Percentiles rank a stretch among this genome's conserved stretches.
These are phyloP conservation scores for Gaillardinia entomophila DNA, from an alignment of 805 yeast species.

Conservation along the genomic window DNA sequence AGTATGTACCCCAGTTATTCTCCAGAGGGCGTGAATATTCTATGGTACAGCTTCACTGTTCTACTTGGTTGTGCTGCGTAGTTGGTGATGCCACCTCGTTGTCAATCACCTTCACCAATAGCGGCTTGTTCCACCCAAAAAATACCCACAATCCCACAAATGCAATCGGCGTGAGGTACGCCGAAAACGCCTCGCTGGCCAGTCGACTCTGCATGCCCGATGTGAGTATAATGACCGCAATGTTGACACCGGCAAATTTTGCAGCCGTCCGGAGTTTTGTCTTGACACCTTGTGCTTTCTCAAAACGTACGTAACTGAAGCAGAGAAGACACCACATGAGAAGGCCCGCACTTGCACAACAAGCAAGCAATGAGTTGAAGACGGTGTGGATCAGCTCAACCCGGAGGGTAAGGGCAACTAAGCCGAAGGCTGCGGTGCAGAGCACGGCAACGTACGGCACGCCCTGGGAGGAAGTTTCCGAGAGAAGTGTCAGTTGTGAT, in stretches of 20 bases:
- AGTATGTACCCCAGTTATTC: too few species aligned
- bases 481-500: constrained; percentile 1
- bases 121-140: too few species aligned
- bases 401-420: constrained; percentile 12
- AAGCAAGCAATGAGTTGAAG: constrained; percentile 13
- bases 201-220: neutral
- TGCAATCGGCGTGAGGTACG: neutral
- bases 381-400: constrained; percentile 10
- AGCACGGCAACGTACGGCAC: constrained; percentile 16
- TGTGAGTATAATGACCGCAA: neutral
- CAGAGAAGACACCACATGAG: constrained; percentile 21
- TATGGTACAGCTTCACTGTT: too few species aligned
- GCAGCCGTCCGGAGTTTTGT: too few species aligned
- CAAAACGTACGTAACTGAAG: constrained; percentile 11
- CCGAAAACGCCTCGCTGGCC: neutral
- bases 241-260: neutral
- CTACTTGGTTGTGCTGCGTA: too few species aligned
- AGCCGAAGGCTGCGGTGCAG: constrained; percentile 14
- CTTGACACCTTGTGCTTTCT: too few species aligned
- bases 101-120: too few species aligned
- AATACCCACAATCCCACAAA: neutral
- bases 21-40: too few species aligned
- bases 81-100: too few species aligned
- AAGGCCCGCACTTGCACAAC: constrained; percentile 21
- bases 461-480: constrained; percentile 4